Percentiles rank a stretch among this genome's conserved stretches.
Evolutionary conservation across 768 basidiomycete species (phyloP).

Genomic region (Tylopilus vinaceipallidus): DNA sequence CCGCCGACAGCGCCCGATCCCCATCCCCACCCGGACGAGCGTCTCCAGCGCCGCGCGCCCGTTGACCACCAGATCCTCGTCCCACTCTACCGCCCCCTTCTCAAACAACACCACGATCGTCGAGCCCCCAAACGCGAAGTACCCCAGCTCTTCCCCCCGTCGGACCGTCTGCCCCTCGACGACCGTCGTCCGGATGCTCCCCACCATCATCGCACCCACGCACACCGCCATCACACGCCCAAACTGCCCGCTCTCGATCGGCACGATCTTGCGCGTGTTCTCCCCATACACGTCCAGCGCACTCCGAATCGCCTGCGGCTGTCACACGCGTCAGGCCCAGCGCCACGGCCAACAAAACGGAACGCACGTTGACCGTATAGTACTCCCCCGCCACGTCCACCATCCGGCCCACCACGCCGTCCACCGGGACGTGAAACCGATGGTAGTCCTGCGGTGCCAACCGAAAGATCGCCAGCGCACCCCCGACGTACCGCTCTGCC

Average conservation of each 20-base stretch:
- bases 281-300: conserved; percentile 92
- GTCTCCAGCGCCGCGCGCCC: conserved; percentile 87
- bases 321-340: not conserved
- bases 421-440: conserved; percentile 87
- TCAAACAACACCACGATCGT: conserved; percentile 91
- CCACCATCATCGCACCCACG: conserved; percentile 94
- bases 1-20: conserved; percentile 54
- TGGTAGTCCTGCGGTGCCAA: conserved; percentile 96
- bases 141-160: conserved; percentile 89
- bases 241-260: conserved; percentile 86
- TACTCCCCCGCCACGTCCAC: conserved; percentile 86
- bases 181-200: conserved; percentile 86
- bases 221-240: conserved; percentile 92
- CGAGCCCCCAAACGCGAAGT: conserved; percentile 97
- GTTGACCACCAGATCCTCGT: conserved; percentile 86
- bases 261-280: conserved; percentile 89
- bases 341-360: conserved; percentile 30
- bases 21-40: conserved; percentile 84
- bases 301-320: conserved; percentile 94
- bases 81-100: conserved; percentile 83
- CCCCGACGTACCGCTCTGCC: conserved; percentile 70
- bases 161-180: conserved; percentile 76
- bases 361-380: conserved; percentile 91
- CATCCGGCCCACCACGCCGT: conserved; percentile 81
- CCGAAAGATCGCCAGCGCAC: conserved; percentile 86